phyloP scores from a whole-genome alignment of 208 protist genomes.

The Leishmania amazonensis region DNA sequence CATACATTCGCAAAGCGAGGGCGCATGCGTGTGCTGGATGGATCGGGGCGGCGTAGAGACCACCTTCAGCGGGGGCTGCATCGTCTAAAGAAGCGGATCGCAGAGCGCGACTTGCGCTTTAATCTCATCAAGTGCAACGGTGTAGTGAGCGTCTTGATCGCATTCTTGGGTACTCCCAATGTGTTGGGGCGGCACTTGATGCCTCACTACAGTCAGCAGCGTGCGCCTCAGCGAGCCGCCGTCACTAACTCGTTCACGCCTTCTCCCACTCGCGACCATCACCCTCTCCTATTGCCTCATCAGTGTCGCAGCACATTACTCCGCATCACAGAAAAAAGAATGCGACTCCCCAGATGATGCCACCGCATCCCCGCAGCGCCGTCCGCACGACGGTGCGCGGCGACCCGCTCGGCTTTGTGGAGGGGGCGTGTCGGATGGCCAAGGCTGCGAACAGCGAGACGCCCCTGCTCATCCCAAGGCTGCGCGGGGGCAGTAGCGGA shows the following conservation, averaged over 20 bases:
- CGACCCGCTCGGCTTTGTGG: slow-evolving; percentile 71
- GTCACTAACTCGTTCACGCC: slow-evolving; percentile 55
- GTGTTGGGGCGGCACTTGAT: slow-evolving; percentile 65
- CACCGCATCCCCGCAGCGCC: slow-evolving; percentile 60
- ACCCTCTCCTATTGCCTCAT: neutral
- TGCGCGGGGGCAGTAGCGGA: slow-evolving; percentile 47
- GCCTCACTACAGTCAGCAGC: slow-evolving; percentile 49
- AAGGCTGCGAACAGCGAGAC: slow-evolving; percentile 46
- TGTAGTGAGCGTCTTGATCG: slow-evolving; percentile 60
- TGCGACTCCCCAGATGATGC: slow-evolving; percentile 52
- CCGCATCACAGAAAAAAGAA: slow-evolving; percentile 53
- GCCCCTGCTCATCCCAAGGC: slow-evolving; percentile 69
- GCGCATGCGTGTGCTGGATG: slow-evolving; percentile 64
- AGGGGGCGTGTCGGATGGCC: slow-evolving; percentile 38
- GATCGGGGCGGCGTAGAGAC: slow-evolving; percentile 67
- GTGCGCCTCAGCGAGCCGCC: slow-evolving; percentile 40
- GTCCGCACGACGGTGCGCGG: slow-evolving; percentile 73
- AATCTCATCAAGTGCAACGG: slow-evolving; percentile 69
- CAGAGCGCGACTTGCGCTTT: slow-evolving; percentile 67
- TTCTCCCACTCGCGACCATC: slow-evolving; percentile 16
- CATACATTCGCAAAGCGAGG: slow-evolving; percentile 50
- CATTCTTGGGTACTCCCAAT: slow-evolving; percentile 51
- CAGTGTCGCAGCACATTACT: slow-evolving; percentile 31
- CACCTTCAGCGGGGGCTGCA: slow-evolving; percentile 63
- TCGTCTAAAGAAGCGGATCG: slow-evolving; percentile 61